These are phyloP conservation scores for Xylariaceae sp. DNA, from an alignment of 2,329 filamentous ascomycete species.

Conservation along the genomic window DNA sequence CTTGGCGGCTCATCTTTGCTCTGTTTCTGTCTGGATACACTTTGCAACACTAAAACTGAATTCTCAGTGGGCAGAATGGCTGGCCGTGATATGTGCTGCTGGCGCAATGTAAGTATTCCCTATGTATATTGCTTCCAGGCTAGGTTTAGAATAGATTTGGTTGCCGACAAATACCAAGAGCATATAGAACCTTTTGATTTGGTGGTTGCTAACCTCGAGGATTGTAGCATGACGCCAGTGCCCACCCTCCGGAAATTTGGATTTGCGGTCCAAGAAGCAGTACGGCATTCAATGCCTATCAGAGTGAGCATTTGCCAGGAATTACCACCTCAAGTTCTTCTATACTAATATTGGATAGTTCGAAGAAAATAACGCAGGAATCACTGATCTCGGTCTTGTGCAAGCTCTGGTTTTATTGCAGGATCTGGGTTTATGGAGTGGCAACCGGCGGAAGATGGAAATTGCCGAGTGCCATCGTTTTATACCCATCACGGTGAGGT, in stretches of 20 bases:
- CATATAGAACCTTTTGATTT: too few species aligned
- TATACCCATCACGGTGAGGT: slow-evolving; percentile 43
- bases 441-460: slow-evolving; percentile 53
- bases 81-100: slow-evolving; percentile 56
- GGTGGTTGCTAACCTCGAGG: too few species aligned
- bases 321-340: neutral
- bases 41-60: slow-evolving; percentile 56
- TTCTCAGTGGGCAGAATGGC: slow-evolving; percentile 53
- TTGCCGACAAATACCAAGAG: too few species aligned
- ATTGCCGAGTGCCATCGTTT: slow-evolving; percentile 49
- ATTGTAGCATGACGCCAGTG: slow-evolving; percentile 55
- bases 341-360: slow-evolving; percentile 32
- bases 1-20: slow-evolving; percentile 51
- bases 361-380: slow-evolving; percentile 45
- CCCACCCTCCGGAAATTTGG: slow-evolving; percentile 58
- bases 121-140: too few species aligned
- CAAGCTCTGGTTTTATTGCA: slow-evolving; percentile 47
- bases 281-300: slow-evolving; percentile 34
- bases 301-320: slow-evolving; percentile 24
- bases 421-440: slow-evolving; percentile 52
- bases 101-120: too few species aligned
- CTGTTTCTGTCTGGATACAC: slow-evolving; percentile 59
- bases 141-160: too few species aligned
- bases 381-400: slow-evolving; percentile 45
- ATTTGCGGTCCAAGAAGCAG: slow-evolving; percentile 50